phyloP scores from a whole-genome alignment of 768 basidiomycete species.

The Nidularia pulvinata region DNA sequence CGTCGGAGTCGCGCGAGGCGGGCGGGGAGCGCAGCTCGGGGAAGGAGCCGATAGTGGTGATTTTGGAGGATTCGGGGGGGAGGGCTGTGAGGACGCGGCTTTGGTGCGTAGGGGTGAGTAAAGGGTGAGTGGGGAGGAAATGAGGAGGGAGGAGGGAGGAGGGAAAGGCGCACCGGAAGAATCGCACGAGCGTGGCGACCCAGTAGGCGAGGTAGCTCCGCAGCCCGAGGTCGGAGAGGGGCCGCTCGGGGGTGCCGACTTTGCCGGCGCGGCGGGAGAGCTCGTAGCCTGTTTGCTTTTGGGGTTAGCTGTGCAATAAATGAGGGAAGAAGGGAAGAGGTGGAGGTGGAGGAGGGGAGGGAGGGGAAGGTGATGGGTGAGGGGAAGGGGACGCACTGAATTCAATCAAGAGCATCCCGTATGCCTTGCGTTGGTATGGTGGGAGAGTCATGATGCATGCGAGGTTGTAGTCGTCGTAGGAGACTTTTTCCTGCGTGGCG shows the following conservation, averaged over 20 bases:
- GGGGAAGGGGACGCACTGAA: slow-evolving; percentile 70
- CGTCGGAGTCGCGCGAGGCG: slow-evolving; percentile 15
- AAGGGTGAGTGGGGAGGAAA: neutral
- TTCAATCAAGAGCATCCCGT: slow-evolving; percentile 96
- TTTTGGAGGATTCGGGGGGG: slow-evolving; percentile 47
- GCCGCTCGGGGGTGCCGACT: slow-evolving; percentile 92
- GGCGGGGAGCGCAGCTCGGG: slow-evolving; percentile 37
- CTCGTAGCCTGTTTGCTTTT: slow-evolving; percentile 73
- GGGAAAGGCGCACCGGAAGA: slow-evolving; percentile 57
- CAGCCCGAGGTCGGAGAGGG: slow-evolving; percentile 90
- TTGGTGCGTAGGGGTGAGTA: neutral
- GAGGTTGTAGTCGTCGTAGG: slow-evolving; percentile 96
- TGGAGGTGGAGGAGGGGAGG: too few relatives aligned
- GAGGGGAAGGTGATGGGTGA: too few relatives aligned
- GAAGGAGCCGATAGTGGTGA: slow-evolving; percentile 42
- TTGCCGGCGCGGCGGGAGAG: slow-evolving; percentile 79
- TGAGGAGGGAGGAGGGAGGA: neutral
- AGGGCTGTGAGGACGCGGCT: slow-evolving; percentile 62
- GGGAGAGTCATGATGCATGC: slow-evolving; percentile 97
- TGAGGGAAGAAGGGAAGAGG: neutral
- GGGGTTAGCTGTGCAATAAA: neutral
- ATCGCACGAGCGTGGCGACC: slow-evolving; percentile 82
- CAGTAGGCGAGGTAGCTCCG: slow-evolving; percentile 90
- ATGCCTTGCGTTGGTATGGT: slow-evolving; percentile 87
- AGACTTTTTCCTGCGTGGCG: slow-evolving; percentile 77